These are phyloP conservation scores for Colletotrichum sp. DNA, from an alignment of 2,329 filamentous ascomycete species.

Conservation along the genomic window DNA sequence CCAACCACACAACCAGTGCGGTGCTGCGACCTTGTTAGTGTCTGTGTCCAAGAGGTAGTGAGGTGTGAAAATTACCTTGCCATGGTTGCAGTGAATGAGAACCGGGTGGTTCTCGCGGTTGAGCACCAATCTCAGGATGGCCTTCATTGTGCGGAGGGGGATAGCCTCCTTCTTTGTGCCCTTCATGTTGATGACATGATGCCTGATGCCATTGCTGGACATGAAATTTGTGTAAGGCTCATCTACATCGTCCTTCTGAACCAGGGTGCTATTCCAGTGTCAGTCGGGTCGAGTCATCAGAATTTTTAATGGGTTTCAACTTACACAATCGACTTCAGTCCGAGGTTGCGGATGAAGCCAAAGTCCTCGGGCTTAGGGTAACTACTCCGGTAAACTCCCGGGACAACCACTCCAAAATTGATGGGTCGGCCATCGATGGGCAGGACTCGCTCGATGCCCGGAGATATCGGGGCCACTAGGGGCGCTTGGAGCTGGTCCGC, in stretches of 20 bases:
- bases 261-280: constrained; percentile 58
- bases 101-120: constrained; percentile 79
- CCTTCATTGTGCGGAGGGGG: constrained; percentile 68
- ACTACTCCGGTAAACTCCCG: constrained; percentile 80
- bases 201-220: constrained; percentile 68
- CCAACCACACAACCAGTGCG: constrained; percentile 90
- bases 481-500: not conserved
- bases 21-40: constrained; percentile 56
- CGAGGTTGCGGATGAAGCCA: constrained; percentile 69
- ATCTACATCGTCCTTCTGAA: constrained; percentile 63
- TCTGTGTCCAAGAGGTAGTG: not conserved
- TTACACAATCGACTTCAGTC: constrained; percentile 81
- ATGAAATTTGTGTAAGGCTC: constrained; percentile 67
- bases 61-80: constrained; percentile 60
- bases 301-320: constrained; percentile 29
- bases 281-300: not conserved
- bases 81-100: constrained; percentile 92
- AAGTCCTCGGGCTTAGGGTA: constrained; percentile 78
- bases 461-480: not conserved
- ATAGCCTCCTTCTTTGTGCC: constrained; percentile 87
- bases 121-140: constrained; percentile 74
- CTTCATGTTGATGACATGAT: constrained; percentile 77
- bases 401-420: constrained; percentile 80
- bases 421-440: constrained; percentile 47
- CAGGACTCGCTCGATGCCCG: constrained; percentile 8